These are phyloP conservation scores for Phalaenopsis equestris DNA, from an alignment of 106 monocot species.

Conservation along the genomic window DNA sequence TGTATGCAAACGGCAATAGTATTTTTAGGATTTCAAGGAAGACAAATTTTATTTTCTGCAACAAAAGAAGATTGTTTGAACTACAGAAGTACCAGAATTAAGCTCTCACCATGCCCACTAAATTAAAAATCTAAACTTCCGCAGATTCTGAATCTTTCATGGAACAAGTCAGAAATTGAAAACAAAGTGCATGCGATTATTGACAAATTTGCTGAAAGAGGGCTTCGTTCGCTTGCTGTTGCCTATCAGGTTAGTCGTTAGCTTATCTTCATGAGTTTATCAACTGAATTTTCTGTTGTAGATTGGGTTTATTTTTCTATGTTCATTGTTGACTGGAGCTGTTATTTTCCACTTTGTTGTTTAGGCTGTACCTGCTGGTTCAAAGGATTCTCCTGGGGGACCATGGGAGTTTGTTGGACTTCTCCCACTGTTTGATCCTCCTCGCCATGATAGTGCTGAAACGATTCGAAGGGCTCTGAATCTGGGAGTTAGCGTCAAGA, in stretches of 20 bases:
- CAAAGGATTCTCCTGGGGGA: conserved; percentile 42
- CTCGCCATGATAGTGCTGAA: conserved; percentile 59
- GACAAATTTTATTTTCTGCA: not conserved
- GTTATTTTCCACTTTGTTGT: conserved; percentile 5
- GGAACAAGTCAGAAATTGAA: conserved; percentile 41
- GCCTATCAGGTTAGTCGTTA: conserved; percentile 29
- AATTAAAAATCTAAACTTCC: not conserved
- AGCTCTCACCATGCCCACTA: not conserved
- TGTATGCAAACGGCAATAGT: not conserved
- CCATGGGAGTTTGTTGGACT: conserved; percentile 52
- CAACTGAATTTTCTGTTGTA: not conserved
- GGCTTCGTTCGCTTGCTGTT: conserved; percentile 54
- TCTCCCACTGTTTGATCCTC: conserved; percentile 57
- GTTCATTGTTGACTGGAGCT: not conserved
- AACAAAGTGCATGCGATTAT: conserved; percentile 35
- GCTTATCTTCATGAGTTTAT: not conserved
- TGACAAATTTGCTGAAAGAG: conserved; percentile 46
- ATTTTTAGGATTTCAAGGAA: not conserved
- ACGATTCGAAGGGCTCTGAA: conserved; percentile 50
- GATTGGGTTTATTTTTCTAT: not conserved
- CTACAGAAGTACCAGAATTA: not conserved
- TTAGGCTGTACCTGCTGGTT: conserved; percentile 40
- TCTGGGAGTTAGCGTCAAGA: conserved; percentile 55
- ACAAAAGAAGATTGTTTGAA: not conserved
- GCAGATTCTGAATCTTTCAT: conserved; percentile 40